Evolutionary conservation across 192 early-diverging fungal species (phyloP).

Genomic region (Mortierella hygrophila): DNA sequence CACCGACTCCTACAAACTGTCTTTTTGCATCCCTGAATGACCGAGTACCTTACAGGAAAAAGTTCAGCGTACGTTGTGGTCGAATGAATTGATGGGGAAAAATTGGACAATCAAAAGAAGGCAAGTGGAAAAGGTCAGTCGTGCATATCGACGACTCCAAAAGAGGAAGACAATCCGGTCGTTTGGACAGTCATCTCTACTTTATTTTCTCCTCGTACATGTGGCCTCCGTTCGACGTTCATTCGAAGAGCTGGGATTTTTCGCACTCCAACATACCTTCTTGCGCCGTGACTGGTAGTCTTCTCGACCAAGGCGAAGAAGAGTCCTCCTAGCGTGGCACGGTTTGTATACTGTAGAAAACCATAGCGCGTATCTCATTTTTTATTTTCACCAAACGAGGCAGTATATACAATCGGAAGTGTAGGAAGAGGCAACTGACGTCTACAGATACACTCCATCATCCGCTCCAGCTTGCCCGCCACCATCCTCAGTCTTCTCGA

Average conservation of each 20-base stretch:
- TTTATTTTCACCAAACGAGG: not conserved
- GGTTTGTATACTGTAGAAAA: not conserved
- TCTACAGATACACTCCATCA: slow-evolving; percentile 17
- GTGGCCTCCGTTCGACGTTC: not conserved
- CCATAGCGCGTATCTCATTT: not conserved
- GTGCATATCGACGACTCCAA: not conserved
- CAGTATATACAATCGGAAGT: not conserved
- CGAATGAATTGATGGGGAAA: not conserved
- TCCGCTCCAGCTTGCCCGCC: not conserved
- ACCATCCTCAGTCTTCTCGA: not conserved
- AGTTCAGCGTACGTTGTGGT: not conserved
- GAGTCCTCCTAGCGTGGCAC: too few relatives aligned
- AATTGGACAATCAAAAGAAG: not conserved
- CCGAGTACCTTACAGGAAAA: not conserved
- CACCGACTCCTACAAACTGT: not conserved
- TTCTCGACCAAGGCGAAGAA: too few relatives aligned
- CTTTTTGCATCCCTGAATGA: too few relatives aligned
- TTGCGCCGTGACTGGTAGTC: too few relatives aligned
- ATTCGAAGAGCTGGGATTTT: too few relatives aligned
- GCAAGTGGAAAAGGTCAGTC: not conserved
- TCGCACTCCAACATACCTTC: too few relatives aligned
- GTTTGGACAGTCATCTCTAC: not conserved
- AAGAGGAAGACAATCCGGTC: not conserved
- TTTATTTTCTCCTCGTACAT: not conserved
- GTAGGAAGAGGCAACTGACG: not conserved